Evolutionary conservation across 805 yeast species (phyloP).

Genomic region (Wickerhamomyces sydowiorum): DNA sequence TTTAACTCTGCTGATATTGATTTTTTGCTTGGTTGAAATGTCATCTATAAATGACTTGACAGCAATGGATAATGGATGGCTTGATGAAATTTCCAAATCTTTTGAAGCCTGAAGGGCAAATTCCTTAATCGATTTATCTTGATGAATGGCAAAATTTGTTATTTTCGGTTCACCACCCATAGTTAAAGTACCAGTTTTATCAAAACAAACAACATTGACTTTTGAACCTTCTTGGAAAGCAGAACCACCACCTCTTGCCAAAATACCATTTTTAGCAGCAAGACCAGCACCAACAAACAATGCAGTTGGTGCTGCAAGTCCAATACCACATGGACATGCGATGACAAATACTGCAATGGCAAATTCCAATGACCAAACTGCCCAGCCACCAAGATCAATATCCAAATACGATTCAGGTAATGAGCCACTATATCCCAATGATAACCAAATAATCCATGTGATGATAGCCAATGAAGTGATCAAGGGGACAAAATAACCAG

Average conservation of each 20-base stretch:
- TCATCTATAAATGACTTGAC: slow-evolving; percentile 37
- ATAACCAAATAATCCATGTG: slow-evolving; percentile 68
- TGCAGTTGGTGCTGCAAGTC: slow-evolving; percentile 82
- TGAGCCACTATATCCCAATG: slow-evolving; percentile 46
- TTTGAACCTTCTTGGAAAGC: slow-evolving; percentile 75
- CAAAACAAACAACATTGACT: slow-evolving; percentile 63
- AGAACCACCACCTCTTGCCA: slow-evolving; percentile 77
- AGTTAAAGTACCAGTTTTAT: slow-evolving; percentile 76
- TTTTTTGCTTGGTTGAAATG: slow-evolving; percentile 7
- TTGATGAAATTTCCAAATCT: slow-evolving; percentile 58
- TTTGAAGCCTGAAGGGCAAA: slow-evolving; percentile 39
- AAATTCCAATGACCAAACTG: slow-evolving; percentile 71
- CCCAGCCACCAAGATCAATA: slow-evolving; percentile 68
- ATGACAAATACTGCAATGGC: slow-evolving; percentile 76
- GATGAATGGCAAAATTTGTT: slow-evolving; percentile 38
- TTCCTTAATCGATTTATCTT: slow-evolving; percentile 9
- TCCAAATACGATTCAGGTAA: slow-evolving; percentile 54
- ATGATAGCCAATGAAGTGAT: slow-evolving; percentile 53
- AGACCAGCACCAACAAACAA: slow-evolving; percentile 73
- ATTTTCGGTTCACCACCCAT: slow-evolving; percentile 53
- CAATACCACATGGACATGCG: slow-evolving; percentile 85
- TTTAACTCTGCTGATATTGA: slow-evolving; percentile 25
- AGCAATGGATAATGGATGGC: slow-evolving; percentile 64
- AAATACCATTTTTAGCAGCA: slow-evolving; percentile 71
- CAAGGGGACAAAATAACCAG: slow-evolving; percentile 69